A percentile compares a stretch with the other conserved stretches of the same genome.
Evolutionary conservation across 148 eudicot species (phyloP).

Genomic region (Cornus controversa): DNA sequence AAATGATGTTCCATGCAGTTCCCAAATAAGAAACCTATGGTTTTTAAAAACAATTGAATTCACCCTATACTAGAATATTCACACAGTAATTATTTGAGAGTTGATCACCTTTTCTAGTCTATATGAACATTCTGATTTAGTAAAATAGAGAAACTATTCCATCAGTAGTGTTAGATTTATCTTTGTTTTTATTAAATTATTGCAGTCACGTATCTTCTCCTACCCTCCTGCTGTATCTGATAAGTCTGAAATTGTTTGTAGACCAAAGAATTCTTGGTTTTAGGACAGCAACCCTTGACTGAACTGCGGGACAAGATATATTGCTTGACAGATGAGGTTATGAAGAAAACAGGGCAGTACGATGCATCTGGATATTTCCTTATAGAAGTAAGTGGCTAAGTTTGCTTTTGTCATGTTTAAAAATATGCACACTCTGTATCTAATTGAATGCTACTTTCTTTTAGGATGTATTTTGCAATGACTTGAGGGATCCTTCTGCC

Average conservation of each 20-base stretch:
- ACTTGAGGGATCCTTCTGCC: constrained; percentile 60
- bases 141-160: not conserved
- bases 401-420: not conserved
- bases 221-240: not conserved
- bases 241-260: constrained; percentile 23
- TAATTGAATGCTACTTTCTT: constrained; percentile 12
- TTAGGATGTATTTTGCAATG: constrained; percentile 83
- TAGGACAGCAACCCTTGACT: constrained; percentile 71
- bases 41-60: no score
- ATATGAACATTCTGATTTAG: no score
- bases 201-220: no score
- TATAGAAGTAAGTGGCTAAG: constrained; percentile 51
- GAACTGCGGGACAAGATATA: constrained; percentile 77
- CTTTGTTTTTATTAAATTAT: no score
- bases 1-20: no score
- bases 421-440: not conserved
- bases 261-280: constrained; percentile 80
- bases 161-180: not conserved
- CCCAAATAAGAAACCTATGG: no score
- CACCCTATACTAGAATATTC: no score
- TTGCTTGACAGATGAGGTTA: constrained; percentile 77
- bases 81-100: no score
- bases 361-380: constrained; percentile 93
- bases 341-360: constrained; percentile 57
- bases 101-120: no score